phyloP scores from a whole-genome alignment of 805 yeast genomes.

The Candida dajiaensis region DNA sequence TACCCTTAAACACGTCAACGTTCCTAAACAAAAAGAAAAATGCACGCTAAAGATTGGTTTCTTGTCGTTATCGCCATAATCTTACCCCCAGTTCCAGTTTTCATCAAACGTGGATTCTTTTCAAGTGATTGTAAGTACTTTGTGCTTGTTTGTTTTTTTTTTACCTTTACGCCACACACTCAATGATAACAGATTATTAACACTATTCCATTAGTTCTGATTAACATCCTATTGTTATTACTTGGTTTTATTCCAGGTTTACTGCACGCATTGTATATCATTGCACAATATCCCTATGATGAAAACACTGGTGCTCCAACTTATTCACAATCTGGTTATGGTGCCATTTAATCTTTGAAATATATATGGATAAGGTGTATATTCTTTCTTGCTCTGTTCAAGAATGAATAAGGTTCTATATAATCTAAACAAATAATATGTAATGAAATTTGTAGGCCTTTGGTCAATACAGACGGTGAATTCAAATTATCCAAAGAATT shows the following conservation, averaged over 20 bases:
- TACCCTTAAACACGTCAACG: too few relatives aligned
- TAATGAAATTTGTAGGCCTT: neutral
- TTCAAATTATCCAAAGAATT: too few relatives aligned
- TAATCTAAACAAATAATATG: neutral
- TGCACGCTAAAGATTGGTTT: slow-evolving; percentile 51
- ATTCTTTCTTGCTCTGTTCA: too few relatives aligned
- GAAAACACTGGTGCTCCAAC: slow-evolving; percentile 18
- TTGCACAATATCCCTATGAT: slow-evolving; percentile 46
- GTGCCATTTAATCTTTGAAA: slow-evolving; percentile 3
- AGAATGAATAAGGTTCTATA: too few relatives aligned
- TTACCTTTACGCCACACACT: neutral
- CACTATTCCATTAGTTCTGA: slow-evolving; percentile 29
- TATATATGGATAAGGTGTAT: neutral
- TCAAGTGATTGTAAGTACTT: slow-evolving; percentile 50
- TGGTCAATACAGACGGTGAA: neutral
- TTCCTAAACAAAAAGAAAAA: too few relatives aligned
- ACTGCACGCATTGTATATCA: slow-evolving; percentile 63
- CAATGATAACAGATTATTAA: neutral
- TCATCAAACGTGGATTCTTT: slow-evolving; percentile 55
- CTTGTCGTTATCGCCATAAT: slow-evolving; percentile 58
- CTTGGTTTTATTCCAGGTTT: slow-evolving; percentile 69
- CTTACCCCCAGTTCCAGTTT: slow-evolving; percentile 73
- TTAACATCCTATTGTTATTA: slow-evolving; percentile 54
- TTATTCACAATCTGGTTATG: slow-evolving; percentile 19
- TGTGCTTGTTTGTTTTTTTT: too few relatives aligned